Conservation (phyloP, 2,329 filamentous ascomycete genomes). For the Diplodia mutila region DNA sequence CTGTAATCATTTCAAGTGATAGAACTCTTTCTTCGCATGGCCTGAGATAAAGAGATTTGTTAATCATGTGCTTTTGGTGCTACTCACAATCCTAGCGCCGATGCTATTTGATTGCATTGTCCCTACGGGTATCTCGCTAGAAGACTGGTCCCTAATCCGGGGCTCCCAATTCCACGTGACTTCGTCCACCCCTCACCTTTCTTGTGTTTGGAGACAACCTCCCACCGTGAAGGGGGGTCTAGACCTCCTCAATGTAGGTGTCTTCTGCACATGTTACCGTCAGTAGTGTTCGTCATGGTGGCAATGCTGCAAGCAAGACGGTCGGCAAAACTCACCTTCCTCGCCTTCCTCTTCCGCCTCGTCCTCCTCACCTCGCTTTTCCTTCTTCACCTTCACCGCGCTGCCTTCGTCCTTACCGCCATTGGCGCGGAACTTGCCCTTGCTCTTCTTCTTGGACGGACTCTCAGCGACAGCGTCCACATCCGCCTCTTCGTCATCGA, state of each 20-base stretch:
- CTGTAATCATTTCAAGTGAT: no score
- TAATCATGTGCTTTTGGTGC: no score
- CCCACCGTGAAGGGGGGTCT: background rate
- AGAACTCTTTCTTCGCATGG: no score
- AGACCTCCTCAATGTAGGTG: background rate
- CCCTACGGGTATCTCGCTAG: background rate
- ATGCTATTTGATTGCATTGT: background rate
- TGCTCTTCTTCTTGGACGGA: background rate
- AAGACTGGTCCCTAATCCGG: background rate
- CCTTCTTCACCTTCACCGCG: constrained; percentile 31
- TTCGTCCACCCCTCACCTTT: background rate
- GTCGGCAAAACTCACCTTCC: background rate
- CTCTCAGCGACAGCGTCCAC: background rate
- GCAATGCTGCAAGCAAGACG: background rate
- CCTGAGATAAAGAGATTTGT: no score
- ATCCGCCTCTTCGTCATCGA: background rate
- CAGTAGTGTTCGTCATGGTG: background rate
- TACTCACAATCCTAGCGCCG: no score
- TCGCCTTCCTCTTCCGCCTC: constrained; percentile 26
- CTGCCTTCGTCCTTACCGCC: background rate
- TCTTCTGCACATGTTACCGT: background rate
- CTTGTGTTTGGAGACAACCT: background rate
- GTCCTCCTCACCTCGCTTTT: constrained; percentile 28
- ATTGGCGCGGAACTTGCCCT: background rate
- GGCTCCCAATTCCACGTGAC: background rate